Percentiles rank a stretch among this genome's conserved stretches.
Evolutionary conservation across 2,329 filamentous ascomycete species (phyloP).

Genomic region (Blumeriella jaapii): DNA sequence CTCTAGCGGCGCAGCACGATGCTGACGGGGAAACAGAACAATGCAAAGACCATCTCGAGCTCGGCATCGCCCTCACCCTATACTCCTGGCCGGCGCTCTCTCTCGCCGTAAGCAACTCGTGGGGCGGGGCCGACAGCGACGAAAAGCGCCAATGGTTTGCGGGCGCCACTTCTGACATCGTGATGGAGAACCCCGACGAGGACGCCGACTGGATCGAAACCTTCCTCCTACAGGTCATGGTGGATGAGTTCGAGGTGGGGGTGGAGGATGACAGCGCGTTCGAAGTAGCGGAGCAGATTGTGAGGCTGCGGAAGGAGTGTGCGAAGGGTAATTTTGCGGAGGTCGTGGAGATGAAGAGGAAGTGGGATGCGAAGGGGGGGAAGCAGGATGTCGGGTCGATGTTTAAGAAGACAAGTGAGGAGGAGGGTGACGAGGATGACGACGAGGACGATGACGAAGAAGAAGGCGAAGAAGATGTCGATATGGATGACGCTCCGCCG

Average conservation of each 20-base stretch:
- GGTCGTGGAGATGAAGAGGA: slow-evolving; percentile 50
- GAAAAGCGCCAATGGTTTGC: slow-evolving; percentile 98
- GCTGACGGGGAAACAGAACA: slow-evolving; percentile 32
- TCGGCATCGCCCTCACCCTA: slow-evolving; percentile 73
- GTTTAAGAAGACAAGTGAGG: slow-evolving; percentile 43
- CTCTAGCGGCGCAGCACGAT: no score
- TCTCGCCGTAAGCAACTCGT: slow-evolving; percentile 74
- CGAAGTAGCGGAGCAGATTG: slow-evolving; percentile 60
- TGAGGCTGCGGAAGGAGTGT: slow-evolving; percentile 54
- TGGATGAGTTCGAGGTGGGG: slow-evolving; percentile 89
- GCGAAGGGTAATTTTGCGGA: slow-evolving; percentile 53
- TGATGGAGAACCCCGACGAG: slow-evolving; percentile 46
- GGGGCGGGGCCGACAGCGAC: slow-evolving; percentile 70
- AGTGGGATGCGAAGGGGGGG: slow-evolving; percentile 50
- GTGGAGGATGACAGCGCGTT: slow-evolving; percentile 81
- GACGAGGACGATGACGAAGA: slow-evolving; percentile 42
- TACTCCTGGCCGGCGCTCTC: slow-evolving; percentile 82
- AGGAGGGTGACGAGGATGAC: slow-evolving; percentile 44
- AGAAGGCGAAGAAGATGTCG: slow-evolving; percentile 46
- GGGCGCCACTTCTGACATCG: slow-evolving; percentile 72
- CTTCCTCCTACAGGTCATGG: slow-evolving; percentile 79
- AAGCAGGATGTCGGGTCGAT: slow-evolving; percentile 33
- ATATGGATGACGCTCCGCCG: slow-evolving; percentile 59
- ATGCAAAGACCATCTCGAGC: slow-evolving; percentile 63
- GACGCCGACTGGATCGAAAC: slow-evolving; percentile 74